Conservation (phyloP, 2,329 filamentous ascomycete species). For the Reticulascus tulasneorum region DNA sequence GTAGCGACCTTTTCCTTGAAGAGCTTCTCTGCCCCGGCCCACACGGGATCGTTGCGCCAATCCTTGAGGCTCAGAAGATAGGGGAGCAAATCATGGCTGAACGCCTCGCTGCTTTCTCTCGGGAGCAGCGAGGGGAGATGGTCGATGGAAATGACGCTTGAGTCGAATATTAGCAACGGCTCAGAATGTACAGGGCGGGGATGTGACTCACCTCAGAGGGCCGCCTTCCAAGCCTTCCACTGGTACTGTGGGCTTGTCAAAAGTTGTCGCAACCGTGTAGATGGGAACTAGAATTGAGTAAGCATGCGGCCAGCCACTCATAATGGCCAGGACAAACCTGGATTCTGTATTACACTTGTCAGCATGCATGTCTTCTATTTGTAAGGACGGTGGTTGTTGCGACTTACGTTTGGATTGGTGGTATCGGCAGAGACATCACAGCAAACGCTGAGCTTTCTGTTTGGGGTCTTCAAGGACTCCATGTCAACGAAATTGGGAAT, state of each 20-base stretch:
- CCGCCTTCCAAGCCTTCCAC: slow-evolving; percentile 58
- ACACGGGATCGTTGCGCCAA: slow-evolving; percentile 69
- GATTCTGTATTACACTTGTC: no score
- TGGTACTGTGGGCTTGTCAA: slow-evolving; percentile 79
- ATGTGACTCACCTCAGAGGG: no score
- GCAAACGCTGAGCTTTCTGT: slow-evolving; percentile 73
- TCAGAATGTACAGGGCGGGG: no score
- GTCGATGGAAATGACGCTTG: slow-evolving; percentile 85
- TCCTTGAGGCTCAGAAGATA: slow-evolving; percentile 75
- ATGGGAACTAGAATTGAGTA: slow-evolving; percentile 57
- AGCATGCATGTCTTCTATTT: no score
- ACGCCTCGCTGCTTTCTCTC: slow-evolving; percentile 81
- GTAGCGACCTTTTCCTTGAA: slow-evolving; percentile 78
- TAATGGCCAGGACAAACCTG: neutral
- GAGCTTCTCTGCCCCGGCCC: slow-evolving; percentile 78
- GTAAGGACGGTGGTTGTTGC: no score
- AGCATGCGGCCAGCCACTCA: slow-evolving; percentile 11
- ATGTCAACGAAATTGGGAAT: slow-evolving; percentile 60
- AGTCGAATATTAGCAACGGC: no score
- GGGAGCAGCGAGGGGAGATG: slow-evolving; percentile 81
- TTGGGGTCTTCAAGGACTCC: slow-evolving; percentile 61
- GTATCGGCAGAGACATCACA: slow-evolving; percentile 77
- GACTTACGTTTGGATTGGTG: slow-evolving; percentile 66
- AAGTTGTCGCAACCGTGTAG: slow-evolving; percentile 81
- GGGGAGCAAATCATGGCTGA: slow-evolving; percentile 73